Evolutionary conservation across 1,284 basidiomycete species (phyloP).

Genomic region (Rhodotorula sp.): DNA sequence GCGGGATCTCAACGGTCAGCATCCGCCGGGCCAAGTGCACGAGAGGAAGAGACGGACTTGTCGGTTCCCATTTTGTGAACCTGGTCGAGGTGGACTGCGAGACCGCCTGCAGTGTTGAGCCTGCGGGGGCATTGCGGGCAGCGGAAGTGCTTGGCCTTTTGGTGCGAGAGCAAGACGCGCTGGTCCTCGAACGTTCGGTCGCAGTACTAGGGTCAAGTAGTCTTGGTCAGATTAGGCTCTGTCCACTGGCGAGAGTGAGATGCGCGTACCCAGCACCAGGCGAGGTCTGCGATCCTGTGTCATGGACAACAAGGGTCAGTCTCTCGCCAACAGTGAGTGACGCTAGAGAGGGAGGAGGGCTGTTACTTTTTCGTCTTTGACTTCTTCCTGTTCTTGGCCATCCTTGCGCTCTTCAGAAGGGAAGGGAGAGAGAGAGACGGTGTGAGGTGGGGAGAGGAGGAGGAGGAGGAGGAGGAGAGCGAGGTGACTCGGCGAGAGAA

Average conservation of each 20-base stretch:
- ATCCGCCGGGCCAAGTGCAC: too few species aligned
- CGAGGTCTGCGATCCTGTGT: conserved; percentile 25
- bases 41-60: conserved; percentile 58
- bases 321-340: background rate
- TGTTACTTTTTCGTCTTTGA: conserved; percentile 43
- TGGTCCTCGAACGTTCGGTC: conserved; percentile 94
- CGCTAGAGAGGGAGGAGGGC: background rate
- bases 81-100: conserved; percentile 98
- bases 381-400: conserved; percentile 51
- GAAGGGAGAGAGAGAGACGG: background rate
- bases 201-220: conserved; percentile 87
- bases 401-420: conserved; percentile 20
- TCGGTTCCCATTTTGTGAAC: conserved; percentile 97
- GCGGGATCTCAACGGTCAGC: background rate
- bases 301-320: background rate
- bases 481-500: background rate
- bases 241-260: background rate
- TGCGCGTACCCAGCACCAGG: conserved; percentile 29
- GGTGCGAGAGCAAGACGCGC: conserved; percentile 93
- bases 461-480: background rate
- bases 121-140: conserved; percentile 84
- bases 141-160: conserved; percentile 95
- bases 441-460: too few species aligned
- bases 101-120: conserved; percentile 92
- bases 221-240: too few species aligned